Conservation (phyloP, 768 basidiomycete genomes). For the Cystobasidiopsis lactophilus region DNA sequence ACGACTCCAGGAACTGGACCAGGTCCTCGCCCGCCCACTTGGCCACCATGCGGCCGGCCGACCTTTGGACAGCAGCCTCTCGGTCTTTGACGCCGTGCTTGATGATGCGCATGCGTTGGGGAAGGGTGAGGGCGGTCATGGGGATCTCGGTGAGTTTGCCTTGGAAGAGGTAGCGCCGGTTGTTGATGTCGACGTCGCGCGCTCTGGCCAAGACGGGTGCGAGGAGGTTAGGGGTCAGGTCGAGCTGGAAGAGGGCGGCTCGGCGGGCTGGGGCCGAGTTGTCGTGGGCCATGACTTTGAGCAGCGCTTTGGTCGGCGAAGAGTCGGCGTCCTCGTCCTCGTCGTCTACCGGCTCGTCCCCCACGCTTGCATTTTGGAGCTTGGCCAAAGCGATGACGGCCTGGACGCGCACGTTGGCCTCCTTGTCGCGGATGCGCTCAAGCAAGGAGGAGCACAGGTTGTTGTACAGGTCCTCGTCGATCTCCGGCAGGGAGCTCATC, state of each 20-base stretch:
- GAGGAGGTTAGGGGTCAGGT: slow-evolving; percentile 36
- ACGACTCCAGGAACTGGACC: slow-evolving; percentile 21
- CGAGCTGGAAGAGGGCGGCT: slow-evolving; percentile 49
- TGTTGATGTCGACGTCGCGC: slow-evolving; percentile 50
- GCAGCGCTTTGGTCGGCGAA: slow-evolving; percentile 38
- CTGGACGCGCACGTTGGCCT: slow-evolving; percentile 49
- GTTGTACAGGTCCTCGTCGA: slow-evolving; percentile 58
- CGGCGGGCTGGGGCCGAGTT: slow-evolving; percentile 67
- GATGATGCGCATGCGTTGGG: slow-evolving; percentile 55
- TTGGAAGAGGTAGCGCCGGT: slow-evolving; percentile 53
- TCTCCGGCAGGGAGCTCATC: slow-evolving; percentile 54
- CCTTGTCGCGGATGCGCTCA: slow-evolving; percentile 58
- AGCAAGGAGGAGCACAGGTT: slow-evolving; percentile 41
- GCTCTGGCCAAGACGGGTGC: slow-evolving; percentile 48
- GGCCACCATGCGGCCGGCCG: slow-evolving; percentile 47
- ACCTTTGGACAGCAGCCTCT: slow-evolving; percentile 46
- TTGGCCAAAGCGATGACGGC: slow-evolving; percentile 59
- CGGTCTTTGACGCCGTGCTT: slow-evolving; percentile 69
- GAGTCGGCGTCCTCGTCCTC: slow-evolving; percentile 27
- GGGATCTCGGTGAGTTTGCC: slow-evolving; percentile 38
- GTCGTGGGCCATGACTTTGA: slow-evolving; percentile 48
- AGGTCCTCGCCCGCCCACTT: slow-evolving; percentile 42
- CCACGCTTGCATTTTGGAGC: slow-evolving; percentile 44
- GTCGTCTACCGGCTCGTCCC: slow-evolving; percentile 23
- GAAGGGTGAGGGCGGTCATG: slow-evolving; percentile 41